These are phyloP conservation scores for Xylariales sp. DNA, from an alignment of 2,329 filamentous ascomycete genomes.

Conservation along the genomic window DNA sequence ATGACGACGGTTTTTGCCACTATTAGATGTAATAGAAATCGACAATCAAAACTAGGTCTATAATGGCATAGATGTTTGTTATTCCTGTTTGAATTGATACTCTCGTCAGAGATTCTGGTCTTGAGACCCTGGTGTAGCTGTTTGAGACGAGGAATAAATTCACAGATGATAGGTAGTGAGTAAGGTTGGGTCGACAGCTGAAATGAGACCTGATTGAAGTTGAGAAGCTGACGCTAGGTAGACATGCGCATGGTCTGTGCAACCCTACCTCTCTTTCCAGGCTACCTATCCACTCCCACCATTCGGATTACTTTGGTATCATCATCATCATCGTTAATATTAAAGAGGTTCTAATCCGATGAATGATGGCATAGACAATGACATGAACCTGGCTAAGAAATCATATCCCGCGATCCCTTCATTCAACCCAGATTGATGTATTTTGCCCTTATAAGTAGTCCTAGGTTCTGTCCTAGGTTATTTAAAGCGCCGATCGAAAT, in stretches of 20 bases:
- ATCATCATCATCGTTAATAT: no score
- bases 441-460: no score
- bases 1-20: neutral
- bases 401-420: no score
- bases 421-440: no score
- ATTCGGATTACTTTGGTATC: no score
- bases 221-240: conserved; percentile 10
- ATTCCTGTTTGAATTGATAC: neutral
- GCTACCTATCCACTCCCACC: no score
- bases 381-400: no score
- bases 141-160: neutral
- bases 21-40: neutral
- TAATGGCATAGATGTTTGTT: neutral
- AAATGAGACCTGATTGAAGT: conserved; percentile 1
- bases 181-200: conserved; percentile 4
- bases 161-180: conserved; percentile 2
- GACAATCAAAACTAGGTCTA: neutral
- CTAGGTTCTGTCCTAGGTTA: no score
- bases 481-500: no score
- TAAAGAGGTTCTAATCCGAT: no score
- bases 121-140: neutral
- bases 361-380: no score
- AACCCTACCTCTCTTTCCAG: neutral
- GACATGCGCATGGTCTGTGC: conserved; percentile 28
- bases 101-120: neutral